Percentiles rank a stretch among this genome's conserved stretches.
These are phyloP conservation scores for Saturnispora serradocipensis DNA, from an alignment of 805 yeast species.

Conservation along the genomic window DNA sequence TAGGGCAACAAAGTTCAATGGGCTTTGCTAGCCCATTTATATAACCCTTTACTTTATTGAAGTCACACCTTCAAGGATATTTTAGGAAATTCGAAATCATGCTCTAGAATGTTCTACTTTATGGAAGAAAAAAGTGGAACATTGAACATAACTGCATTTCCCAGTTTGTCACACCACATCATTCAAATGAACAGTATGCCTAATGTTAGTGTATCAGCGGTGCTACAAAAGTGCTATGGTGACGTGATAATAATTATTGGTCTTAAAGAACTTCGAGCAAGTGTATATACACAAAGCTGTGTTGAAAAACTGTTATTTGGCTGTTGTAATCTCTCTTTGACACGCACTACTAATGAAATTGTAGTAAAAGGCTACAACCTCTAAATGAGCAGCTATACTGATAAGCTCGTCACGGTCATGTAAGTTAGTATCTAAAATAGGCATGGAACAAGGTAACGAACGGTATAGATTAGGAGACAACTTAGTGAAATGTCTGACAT, in stretches of 20 bases:
- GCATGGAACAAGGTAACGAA: constrained; percentile 40
- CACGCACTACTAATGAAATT: constrained; percentile 5
- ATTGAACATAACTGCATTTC: not conserved
- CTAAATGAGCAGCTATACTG: constrained; percentile 45
- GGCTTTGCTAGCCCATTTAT: not conserved
- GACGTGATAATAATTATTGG: not conserved
- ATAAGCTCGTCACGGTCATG: constrained; percentile 60
- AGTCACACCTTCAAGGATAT: not conserved
- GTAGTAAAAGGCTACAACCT: constrained; percentile 33
- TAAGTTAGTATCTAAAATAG: constrained; percentile 25
- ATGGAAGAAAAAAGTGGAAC: not conserved
- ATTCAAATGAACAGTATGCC: not conserved
- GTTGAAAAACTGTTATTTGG: too few relatives aligned
- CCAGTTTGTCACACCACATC: not conserved
- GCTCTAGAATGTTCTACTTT: not conserved
- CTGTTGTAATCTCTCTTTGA: not conserved
- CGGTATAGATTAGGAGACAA: constrained; percentile 52
- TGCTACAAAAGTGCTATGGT: not conserved
- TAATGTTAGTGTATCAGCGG: not conserved
- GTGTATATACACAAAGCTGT: too few relatives aligned
- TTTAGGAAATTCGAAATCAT: not conserved
- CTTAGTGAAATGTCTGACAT: constrained; percentile 55
- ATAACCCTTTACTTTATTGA: too few relatives aligned
- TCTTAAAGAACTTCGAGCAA: too few relatives aligned
- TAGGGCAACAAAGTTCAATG: too few relatives aligned